phyloP scores from a whole-genome alignment of 495 filamentous ascomycete species.

The Terfezia boudieri region DNA sequence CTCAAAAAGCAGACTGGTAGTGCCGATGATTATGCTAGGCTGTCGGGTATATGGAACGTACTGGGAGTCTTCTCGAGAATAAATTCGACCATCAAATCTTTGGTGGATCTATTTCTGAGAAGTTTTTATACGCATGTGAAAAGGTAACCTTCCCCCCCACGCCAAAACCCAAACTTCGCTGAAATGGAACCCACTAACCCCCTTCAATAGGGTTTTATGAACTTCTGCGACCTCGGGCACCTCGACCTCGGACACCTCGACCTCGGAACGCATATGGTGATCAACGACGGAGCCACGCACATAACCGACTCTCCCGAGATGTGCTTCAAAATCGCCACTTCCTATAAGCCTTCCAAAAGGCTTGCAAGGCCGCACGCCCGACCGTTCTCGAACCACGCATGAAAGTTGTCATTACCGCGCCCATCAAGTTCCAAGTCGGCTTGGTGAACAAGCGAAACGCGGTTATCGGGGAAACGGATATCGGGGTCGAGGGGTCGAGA shows the following conservation, averaged over 20 bases:
- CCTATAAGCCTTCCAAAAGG: slow-evolving; percentile 95
- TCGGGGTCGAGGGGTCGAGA: slow-evolving; percentile 69
- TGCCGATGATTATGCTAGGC: slow-evolving; percentile 88
- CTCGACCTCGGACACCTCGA: slow-evolving; percentile 78
- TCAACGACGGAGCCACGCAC: slow-evolving; percentile 95
- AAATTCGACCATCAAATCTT: slow-evolving; percentile 67
- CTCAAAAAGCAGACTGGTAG: slow-evolving; percentile 95
- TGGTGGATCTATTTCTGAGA: slow-evolving; percentile 83
- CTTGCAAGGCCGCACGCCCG: slow-evolving; percentile 56
- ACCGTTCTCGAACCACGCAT: slow-evolving; percentile 84
- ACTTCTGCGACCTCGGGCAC: slow-evolving; percentile 71
- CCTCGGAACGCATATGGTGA: slow-evolving; percentile 67
- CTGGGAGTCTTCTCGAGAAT: slow-evolving; percentile 45
- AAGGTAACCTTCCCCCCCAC: slow-evolving; percentile 25
- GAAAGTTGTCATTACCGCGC: slow-evolving; percentile 92
- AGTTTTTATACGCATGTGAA: slow-evolving; percentile 85
- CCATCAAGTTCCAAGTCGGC: slow-evolving; percentile 93
- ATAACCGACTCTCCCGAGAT: slow-evolving; percentile 96
- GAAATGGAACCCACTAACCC: neutral
- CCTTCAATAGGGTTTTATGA: slow-evolving; percentile 41
- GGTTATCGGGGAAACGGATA: slow-evolving; percentile 86
- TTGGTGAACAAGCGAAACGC: slow-evolving; percentile 93
- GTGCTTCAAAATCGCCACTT: slow-evolving; percentile 91
- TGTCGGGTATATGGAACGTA: slow-evolving; percentile 79
- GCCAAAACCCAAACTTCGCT: neutral